phyloP scores from a whole-genome alignment of 176 grass and related monocot species.

The Ananas comosus region DNA sequence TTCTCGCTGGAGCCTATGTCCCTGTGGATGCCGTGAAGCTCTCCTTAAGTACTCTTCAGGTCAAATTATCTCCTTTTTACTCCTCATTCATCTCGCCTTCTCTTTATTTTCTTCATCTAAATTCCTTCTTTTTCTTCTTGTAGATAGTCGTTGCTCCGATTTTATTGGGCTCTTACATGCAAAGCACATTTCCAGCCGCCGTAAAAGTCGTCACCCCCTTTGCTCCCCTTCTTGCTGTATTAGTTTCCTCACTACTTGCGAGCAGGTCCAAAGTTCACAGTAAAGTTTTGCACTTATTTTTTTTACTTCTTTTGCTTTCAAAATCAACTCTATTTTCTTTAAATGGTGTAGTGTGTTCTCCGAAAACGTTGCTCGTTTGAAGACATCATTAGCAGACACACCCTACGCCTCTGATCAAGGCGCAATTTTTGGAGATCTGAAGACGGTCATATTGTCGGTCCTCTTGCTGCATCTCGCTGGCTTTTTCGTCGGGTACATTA shows the following conservation, averaged over 20 bases:
- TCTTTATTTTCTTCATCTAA: conserved; percentile 11
- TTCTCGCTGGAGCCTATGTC: conserved; percentile 67
- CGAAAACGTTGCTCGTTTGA: conserved; percentile 60
- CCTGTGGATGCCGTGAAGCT: conserved; percentile 52
- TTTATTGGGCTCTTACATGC: conserved; percentile 57
- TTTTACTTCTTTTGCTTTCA: neutral
- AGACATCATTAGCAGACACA: conserved; percentile 34
- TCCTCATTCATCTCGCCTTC: neutral
- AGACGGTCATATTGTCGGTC: conserved; percentile 43
- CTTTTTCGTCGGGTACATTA: conserved; percentile 53
- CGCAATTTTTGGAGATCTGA: conserved; percentile 20
- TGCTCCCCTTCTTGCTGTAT: conserved; percentile 65
- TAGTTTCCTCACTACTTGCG: conserved; percentile 59
- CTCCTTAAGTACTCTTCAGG: conserved; percentile 77
- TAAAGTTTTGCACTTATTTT: neutral
- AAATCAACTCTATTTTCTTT: neutral
- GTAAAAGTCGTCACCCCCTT: conserved; percentile 49
- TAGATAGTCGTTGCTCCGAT: conserved; percentile 79
- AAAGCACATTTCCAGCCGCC: conserved; percentile 58
- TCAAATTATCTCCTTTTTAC: conserved; percentile 18
- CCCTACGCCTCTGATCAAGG: conserved; percentile 14
- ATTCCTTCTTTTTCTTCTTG: conserved; percentile 4
- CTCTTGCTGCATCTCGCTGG: conserved; percentile 61
- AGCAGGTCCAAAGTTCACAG: conserved; percentile 42
- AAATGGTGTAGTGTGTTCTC: conserved; percentile 55